Base-by-base conservation (phyloP, 2,329 filamentous ascomycete genomes). In the Trichophyton simii region DNA sequence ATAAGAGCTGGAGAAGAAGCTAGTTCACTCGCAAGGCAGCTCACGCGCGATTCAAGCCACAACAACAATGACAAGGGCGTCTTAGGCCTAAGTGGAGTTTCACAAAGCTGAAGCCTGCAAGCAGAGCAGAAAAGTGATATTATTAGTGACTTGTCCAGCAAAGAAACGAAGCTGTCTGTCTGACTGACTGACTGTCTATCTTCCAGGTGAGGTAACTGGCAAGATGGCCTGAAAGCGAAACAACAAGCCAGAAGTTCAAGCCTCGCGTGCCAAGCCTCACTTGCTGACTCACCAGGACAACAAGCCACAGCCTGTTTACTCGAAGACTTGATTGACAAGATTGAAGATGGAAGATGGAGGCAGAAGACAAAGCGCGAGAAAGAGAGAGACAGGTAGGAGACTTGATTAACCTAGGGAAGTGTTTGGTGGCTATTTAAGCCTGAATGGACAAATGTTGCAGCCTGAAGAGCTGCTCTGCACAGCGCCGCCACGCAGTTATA, bases 201-300 rank as follows among this genome's bases (percentile, higher is more conserved):
- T 38, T 38, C 8, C 34, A 13, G 11, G 34, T 3, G 9, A 38
- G 34, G 7, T 18, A 38, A 52, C 25, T 36, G 52, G 38, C 52
- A 55, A 55, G 52, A 55, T 55, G 52, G 52, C 52, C 52, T 55
- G 28, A 54, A 15, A 52, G 13, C 20, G 20, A 52, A 52, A 52
- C 46, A 50, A 50, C 46, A 50, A 25, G 9, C 25, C 25, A 6
- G 22, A 28, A 48, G 20, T 2, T 55, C 50, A 55, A 55, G 50
- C 50, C 50, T 36, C 50, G 11, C 34, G 8, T 20, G 52, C 52
- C 52, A 55, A 55, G 52, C 52, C 50, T 7, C 46, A 38, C 34
- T 38, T 13, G 52, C 52, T 55, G 46, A n/a, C 34, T 55, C 52
- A 55, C 52, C 52, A 28, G 13, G 28, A 31, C 52, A 55, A 55